phyloP scores from a whole-genome alignment of 495 filamentous ascomycete species.

The Terfezia claveryi region DNA sequence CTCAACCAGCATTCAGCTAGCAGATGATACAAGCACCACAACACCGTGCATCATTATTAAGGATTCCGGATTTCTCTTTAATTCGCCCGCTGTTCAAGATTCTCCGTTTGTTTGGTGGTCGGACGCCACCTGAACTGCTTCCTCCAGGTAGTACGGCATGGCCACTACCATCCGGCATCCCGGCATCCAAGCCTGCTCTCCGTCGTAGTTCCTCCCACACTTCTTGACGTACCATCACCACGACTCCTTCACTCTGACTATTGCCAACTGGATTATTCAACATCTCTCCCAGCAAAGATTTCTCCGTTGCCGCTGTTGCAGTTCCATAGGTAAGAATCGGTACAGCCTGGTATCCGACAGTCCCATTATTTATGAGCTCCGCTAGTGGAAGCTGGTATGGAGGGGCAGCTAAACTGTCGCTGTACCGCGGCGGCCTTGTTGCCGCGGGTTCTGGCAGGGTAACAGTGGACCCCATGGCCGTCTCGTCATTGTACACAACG shows the following conservation, averaged over 20 bases:
- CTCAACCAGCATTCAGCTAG: background rate
- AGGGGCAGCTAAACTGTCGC: background rate
- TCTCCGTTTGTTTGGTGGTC: background rate
- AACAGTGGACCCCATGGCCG: background rate
- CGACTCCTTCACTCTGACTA: background rate
- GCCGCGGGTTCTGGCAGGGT: background rate
- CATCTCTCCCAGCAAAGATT: background rate
- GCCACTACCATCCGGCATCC: background rate
- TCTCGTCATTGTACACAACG: background rate
- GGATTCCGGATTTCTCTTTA: background rate
- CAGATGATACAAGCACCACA: background rate
- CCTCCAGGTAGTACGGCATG: background rate
- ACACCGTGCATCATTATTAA: background rate
- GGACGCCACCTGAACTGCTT: background rate
- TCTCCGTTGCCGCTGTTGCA: background rate
- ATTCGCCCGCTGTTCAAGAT: background rate
- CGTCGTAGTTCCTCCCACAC: background rate
- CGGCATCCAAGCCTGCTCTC: background rate
- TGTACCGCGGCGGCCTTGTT: background rate
- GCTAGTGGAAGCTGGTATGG: background rate
- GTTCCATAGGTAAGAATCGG: background rate
- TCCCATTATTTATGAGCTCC: background rate
- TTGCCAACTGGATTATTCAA: background rate
- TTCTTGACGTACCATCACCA: background rate
- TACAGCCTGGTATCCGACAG: background rate